Conservation (phyloP, 2,329 filamentous ascomycete species). For the Calonectria crousiana region DNA sequence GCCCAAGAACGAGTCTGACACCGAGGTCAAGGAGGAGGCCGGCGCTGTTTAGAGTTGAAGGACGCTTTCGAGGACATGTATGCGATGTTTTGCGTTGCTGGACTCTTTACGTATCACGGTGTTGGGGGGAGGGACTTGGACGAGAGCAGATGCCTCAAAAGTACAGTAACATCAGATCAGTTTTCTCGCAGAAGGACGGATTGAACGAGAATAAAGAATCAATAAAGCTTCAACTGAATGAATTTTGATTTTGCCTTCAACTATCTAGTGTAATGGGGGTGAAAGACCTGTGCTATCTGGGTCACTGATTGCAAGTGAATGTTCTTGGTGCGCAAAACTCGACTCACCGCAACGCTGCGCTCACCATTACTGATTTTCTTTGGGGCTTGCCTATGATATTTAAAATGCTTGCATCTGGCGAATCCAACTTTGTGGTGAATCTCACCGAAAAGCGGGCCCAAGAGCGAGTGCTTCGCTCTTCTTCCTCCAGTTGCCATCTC, state of each 20-base stretch:
- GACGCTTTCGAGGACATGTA: slow-evolving; percentile 1
- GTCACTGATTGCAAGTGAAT: not conserved
- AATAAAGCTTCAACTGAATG: not conserved
- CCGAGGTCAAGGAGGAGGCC: slow-evolving; percentile 23
- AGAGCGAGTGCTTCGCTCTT: not conserved
- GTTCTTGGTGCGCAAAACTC: not conserved
- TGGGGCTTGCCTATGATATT: not conserved
- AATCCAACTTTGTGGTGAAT: not conserved
- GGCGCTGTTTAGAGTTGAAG: not conserved
- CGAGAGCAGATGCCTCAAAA: not conserved
- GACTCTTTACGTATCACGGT: not conserved
- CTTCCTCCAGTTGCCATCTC: not conserved
- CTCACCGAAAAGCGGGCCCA: not conserved
- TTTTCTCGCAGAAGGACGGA: not conserved
- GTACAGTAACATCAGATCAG: not conserved
- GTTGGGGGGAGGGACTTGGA: not conserved
- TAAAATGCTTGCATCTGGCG: not conserved
- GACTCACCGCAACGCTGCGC: no score
- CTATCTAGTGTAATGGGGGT: not conserved
- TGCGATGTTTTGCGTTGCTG: not conserved
- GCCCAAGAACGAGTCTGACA: slow-evolving; percentile 35
- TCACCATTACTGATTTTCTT: not conserved
- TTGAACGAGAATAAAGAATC: not conserved
- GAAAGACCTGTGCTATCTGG: not conserved
- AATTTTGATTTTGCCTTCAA: not conserved